A percentile compares a stretch with the other conserved stretches of the same genome.
Evolutionary conservation across 129 eudicot genomes (phyloP).

Genomic region (Centrapalus pauciflorus): DNA sequence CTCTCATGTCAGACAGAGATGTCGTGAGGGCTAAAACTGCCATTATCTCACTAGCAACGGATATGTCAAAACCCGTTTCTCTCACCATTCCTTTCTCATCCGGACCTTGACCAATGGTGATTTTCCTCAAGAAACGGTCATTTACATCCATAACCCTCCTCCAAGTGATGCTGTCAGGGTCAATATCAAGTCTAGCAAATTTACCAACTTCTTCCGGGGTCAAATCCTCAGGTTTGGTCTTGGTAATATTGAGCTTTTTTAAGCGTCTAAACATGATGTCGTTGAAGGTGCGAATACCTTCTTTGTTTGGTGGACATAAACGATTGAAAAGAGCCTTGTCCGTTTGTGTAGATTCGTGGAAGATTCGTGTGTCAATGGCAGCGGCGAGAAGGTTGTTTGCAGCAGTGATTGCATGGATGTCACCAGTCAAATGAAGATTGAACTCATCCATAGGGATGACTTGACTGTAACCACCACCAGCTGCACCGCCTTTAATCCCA

Average conservation of each 20-base stretch:
- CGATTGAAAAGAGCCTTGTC: conserved; percentile 82
- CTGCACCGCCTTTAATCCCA: conserved; percentile 99
- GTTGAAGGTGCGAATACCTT: conserved; percentile 69
- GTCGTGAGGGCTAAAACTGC: conserved; percentile 96
- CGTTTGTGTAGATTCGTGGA: conserved; percentile 83
- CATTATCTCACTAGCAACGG: conserved; percentile 99
- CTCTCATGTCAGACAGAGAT: conserved; percentile 90
- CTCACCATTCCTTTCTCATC: conserved; percentile 96
- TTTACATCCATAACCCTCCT: conserved; percentile 97
- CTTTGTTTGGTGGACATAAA: conserved; percentile 86
- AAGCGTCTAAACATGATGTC: conserved; percentile 81
- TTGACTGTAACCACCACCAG: conserved; percentile 99
- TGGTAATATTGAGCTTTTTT: conserved; percentile 77
- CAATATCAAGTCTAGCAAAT: conserved; percentile 94
- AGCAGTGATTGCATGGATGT: conserved; percentile 97
- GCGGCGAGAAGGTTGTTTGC: conserved; percentile 97
- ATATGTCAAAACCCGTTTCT: conserved; percentile 93
- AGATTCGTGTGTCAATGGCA: conserved; percentile 84
- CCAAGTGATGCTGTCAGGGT: conserved; percentile 87
- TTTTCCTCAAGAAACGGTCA: conserved; percentile 88
- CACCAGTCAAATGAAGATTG: conserved; percentile 96
- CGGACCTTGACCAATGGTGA: conserved; percentile 90
- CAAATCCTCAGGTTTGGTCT: conserved; percentile 76
- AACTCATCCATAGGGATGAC: conserved; percentile 99
- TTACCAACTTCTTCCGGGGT: conserved; percentile 69